A percentile compares a stretch with the other conserved stretches of the same genome.
Conservation (phyloP, 768 basidiomycete species). For the Scleroderma bovista region DNA sequence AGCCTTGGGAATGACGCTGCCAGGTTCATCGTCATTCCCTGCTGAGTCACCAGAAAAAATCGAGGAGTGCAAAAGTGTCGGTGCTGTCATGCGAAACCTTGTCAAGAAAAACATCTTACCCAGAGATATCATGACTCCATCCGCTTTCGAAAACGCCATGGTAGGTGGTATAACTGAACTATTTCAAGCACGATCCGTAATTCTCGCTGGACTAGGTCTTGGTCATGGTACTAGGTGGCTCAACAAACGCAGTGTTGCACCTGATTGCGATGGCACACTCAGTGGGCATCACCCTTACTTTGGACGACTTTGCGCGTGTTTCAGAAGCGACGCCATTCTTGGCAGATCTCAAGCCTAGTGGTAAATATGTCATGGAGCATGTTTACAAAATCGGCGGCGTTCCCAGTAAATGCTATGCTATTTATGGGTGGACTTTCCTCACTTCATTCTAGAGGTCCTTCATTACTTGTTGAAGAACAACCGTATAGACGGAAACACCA, state of each 20-base stretch:
- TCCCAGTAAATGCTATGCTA: slow-evolving; percentile 58
- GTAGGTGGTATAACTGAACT: slow-evolving; percentile 31
- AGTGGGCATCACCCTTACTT: slow-evolving; percentile 79
- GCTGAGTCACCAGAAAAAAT: slow-evolving; percentile 89
- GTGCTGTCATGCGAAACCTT: slow-evolving; percentile 79
- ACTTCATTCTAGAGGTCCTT: slow-evolving; percentile 58
- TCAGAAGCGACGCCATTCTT: slow-evolving; percentile 93
- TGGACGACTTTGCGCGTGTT: slow-evolving; percentile 92
- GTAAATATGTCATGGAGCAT: slow-evolving; percentile 99
- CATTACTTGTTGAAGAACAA: slow-evolving; percentile 82
- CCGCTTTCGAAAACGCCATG: slow-evolving; percentile 98
- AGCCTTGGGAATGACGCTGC: slow-evolving; percentile 92
- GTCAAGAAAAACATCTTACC: slow-evolving; percentile 90
- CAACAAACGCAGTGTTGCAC: slow-evolving; percentile 96
- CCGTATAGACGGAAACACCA: slow-evolving; percentile 82
- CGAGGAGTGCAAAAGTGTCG: slow-evolving; percentile 76
- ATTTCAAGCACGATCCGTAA: neutral
- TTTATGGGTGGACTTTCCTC: neutral
- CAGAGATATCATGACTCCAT: slow-evolving; percentile 92
- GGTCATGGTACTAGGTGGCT: slow-evolving; percentile 96
- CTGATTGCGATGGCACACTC: slow-evolving; percentile 96
- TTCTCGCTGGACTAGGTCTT: slow-evolving; percentile 55
- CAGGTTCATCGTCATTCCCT: slow-evolving; percentile 96
- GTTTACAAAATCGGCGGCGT: slow-evolving; percentile 94
- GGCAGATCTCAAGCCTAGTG: slow-evolving; percentile 94